Percentiles rank a stretch among this genome's conserved stretches.
These are phyloP conservation scores for Xylaria sp. DNA, from an alignment of 2,329 filamentous ascomycete species.

Conservation along the genomic window DNA sequence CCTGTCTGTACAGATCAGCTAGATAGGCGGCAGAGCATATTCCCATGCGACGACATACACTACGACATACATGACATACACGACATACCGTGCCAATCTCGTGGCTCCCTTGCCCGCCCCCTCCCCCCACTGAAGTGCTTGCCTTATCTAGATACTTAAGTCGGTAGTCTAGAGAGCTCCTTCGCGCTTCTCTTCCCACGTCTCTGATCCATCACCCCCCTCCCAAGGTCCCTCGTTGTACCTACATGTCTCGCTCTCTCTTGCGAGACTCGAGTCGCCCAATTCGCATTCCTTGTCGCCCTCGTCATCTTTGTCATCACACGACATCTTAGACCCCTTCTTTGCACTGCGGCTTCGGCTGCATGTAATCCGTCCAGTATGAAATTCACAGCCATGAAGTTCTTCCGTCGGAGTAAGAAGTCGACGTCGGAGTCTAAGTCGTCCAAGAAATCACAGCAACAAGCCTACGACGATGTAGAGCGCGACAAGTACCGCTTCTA, in stretches of 20 bases:
- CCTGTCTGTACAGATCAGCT: too few species aligned
- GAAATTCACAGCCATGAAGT: slow-evolving; percentile 47
- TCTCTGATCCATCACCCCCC: background rate
- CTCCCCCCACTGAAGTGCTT: too few species aligned
- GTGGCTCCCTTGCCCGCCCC: too few species aligned
- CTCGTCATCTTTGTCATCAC: background rate
- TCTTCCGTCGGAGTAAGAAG: slow-evolving; percentile 51
- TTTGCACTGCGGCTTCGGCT: slow-evolving; percentile 23
- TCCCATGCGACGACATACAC: too few species aligned
- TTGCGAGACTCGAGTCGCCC: background rate
- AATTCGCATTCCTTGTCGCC: background rate
- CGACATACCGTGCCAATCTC: too few species aligned
- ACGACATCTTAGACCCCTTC: too few species aligned
- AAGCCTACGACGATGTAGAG: slow-evolving; percentile 43
- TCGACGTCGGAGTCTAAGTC: slow-evolving; percentile 39
- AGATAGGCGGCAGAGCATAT: too few species aligned
- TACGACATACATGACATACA: too few species aligned
- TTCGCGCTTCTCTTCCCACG: background rate
- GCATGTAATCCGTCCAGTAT: slow-evolving; percentile 35
- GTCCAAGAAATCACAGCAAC: slow-evolving; percentile 35
- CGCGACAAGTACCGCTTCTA: slow-evolving; percentile 47
- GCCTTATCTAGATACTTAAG: too few species aligned
- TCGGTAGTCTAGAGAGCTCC: background rate
- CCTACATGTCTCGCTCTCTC: background rate
- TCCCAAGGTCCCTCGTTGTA: background rate